A percentile compares a stretch with the other conserved stretches of the same genome.
Conservation (phyloP, 2,329 filamentous ascomycete species). For the Penicillium sp. region DNA sequence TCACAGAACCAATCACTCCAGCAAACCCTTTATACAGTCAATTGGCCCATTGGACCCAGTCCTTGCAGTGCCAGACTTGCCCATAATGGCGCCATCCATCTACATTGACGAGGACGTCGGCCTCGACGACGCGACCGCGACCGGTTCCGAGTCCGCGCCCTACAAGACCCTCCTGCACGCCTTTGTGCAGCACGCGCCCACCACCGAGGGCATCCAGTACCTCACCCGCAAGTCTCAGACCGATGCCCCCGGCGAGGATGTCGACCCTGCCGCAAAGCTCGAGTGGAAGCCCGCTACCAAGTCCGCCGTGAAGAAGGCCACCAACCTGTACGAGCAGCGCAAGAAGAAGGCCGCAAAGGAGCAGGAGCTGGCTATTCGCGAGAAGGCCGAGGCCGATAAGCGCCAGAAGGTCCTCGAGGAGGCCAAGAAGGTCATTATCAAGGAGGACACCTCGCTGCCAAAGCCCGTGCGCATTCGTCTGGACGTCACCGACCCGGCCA, state of each 20-base stretch:
- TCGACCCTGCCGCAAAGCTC: conserved; percentile 62
- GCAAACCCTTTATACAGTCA: not conserved
- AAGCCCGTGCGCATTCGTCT: conserved; percentile 73
- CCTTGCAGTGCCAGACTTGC: not conserved
- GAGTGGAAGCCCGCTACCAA: conserved; percentile 82
- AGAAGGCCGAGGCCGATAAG: conserved; percentile 70
- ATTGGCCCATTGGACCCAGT: conserved; percentile 2
- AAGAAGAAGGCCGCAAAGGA: conserved; percentile 84
- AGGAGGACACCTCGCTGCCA: conserved; percentile 70
- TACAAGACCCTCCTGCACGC: conserved; percentile 80
- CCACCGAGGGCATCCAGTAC: conserved; percentile 60
- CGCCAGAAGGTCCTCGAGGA: conserved; percentile 72
- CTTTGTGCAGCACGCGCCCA: conserved; percentile 66
- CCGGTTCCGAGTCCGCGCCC: conserved; percentile 69
- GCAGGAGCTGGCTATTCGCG: conserved; percentile 67
- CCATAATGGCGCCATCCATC: conserved; percentile 46
- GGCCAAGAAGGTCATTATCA: conserved; percentile 72
- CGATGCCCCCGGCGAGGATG: conserved; percentile 58
- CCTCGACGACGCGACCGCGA: conserved; percentile 63
- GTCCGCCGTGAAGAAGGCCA: conserved; percentile 80
- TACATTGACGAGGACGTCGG: conserved; percentile 82
- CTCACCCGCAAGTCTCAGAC: conserved; percentile 67
- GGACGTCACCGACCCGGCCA: conserved; percentile 63
- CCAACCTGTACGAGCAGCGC: conserved; percentile 69
- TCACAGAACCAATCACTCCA: conserved; percentile 4